A percentile compares a stretch with the other conserved stretches of the same genome.
Evolutionary conservation across 1,284 basidiomycete species (phyloP).

Genomic region (Ceratobasidium sp.): DNA sequence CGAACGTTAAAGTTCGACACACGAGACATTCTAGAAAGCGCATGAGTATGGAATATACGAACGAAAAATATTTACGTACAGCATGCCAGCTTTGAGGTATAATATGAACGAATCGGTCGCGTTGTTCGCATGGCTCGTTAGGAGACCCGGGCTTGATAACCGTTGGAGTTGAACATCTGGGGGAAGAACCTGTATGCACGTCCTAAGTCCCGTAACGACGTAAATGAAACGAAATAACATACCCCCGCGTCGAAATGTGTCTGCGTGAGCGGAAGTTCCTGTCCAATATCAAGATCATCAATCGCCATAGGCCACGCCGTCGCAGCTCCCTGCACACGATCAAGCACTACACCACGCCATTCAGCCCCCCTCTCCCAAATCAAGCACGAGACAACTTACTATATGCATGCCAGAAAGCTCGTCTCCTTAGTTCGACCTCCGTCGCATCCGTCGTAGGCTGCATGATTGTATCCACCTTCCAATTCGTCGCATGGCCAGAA

Average conservation of each 20-base stretch:
- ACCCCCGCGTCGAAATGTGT: constrained; percentile 21
- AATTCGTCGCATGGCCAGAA: constrained; percentile 18
- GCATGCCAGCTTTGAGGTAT: constrained; percentile 16
- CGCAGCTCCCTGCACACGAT: constrained; percentile 12
- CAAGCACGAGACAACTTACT: constrained; percentile 5
- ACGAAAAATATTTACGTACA: constrained; percentile 7
- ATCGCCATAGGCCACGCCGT: constrained; percentile 36
- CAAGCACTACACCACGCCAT: neutral
- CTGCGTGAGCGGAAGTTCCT: constrained; percentile 25
- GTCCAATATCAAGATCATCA: constrained; percentile 35
- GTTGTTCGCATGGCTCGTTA: constrained; percentile 12
- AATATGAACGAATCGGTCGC: constrained; percentile 29
- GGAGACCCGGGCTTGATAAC: constrained; percentile 22
- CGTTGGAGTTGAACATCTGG: constrained; percentile 29
- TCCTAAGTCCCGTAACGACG: no score
- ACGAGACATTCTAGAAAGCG: constrained; percentile 8
- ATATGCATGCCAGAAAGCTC: constrained; percentile 35
- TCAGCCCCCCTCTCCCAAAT: neutral
- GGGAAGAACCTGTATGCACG: constrained; percentile 14
- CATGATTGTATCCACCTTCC: constrained; percentile 32
- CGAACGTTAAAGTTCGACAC: constrained; percentile 35
- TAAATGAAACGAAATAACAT: neutral
- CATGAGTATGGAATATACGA: neutral
- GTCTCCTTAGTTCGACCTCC: constrained; percentile 19
- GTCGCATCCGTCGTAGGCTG: constrained; percentile 29